A percentile compares a stretch with the other conserved stretches of the same genome.
phyloP scores from a whole-genome alignment of 179 eudicot species.

The Spinacia oleracea region DNA sequence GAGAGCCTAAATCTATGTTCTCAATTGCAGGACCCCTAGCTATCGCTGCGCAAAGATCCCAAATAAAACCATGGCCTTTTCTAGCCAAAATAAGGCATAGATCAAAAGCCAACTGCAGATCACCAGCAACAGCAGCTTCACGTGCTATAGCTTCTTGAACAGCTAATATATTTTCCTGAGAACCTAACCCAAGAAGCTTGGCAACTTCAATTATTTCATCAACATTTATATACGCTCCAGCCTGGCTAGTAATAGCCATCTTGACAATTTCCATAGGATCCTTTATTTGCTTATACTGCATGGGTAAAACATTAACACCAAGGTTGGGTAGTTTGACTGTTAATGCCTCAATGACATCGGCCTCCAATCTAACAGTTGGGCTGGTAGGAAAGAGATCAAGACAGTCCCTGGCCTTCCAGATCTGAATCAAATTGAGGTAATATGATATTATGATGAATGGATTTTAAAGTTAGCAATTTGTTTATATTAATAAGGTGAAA shows the following conservation, averaged over 20 bases:
- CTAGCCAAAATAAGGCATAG: constrained; percentile 83
- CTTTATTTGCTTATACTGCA: constrained; percentile 92
- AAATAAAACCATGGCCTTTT: constrained; percentile 82
- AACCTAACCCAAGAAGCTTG: constrained; percentile 90
- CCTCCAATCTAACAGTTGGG: constrained; percentile 80
- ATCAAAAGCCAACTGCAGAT: constrained; percentile 88
- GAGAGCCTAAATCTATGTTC: constrained; percentile 68
- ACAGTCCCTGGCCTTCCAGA: constrained; percentile 99
- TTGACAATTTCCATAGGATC: constrained; percentile 93
- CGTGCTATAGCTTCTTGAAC: constrained; percentile 98
- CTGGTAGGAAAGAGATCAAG: constrained; percentile 78
- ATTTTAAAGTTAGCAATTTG: constrained; percentile 10
- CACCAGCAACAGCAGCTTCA: constrained; percentile 98
- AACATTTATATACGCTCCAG: constrained; percentile 84
- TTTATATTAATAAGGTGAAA: background rate
- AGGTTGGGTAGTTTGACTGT: constrained; percentile 89
- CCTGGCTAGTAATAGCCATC: constrained; percentile 87
- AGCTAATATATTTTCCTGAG: constrained; percentile 77
- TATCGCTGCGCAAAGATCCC: constrained; percentile 98
- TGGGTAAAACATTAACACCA: constrained; percentile 84
- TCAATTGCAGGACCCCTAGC: constrained; percentile 94
- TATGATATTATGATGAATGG: constrained; percentile 1
- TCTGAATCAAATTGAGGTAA: constrained; percentile 45
- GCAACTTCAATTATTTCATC: constrained; percentile 93
- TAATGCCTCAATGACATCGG: constrained; percentile 83